A percentile compares a stretch with the other conserved stretches of the same genome.
These are phyloP conservation scores for Hanseniaspora nectarophila DNA, from an alignment of 805 yeast species.

Conservation along the genomic window DNA sequence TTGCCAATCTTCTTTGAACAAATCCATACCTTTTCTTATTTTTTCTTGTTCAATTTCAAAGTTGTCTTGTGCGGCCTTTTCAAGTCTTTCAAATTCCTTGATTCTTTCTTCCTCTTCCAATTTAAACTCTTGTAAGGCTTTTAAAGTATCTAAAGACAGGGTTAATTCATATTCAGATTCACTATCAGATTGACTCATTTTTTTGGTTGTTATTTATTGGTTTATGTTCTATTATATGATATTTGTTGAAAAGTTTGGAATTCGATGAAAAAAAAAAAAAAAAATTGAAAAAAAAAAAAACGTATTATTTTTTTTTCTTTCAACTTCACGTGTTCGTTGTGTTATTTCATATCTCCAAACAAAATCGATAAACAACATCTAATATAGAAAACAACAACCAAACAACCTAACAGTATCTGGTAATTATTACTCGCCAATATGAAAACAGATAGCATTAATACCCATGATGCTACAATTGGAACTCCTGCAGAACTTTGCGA, in stretches of 20 bases:
- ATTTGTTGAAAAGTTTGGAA: not conserved
- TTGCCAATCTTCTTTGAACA: constrained; percentile 87
- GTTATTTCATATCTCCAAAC: not conserved
- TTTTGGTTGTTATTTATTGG: not conserved
- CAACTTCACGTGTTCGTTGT: not conserved
- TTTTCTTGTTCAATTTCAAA: constrained; percentile 25
- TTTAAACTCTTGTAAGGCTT: constrained; percentile 51
- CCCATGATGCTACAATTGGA: not conserved
- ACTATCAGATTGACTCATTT: constrained; percentile 21
- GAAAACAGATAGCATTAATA: not conserved
- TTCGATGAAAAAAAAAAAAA: not conserved
- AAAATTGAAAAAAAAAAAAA: not conserved
- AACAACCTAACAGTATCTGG: no score
- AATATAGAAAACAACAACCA: no score
- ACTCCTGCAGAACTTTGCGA: constrained; percentile 27
- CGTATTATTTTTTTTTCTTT: no score
- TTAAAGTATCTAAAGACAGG: constrained; percentile 39
- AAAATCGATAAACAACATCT: not conserved
- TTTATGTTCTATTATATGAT: no score
- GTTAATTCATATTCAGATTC: constrained; percentile 19
- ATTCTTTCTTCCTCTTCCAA: constrained; percentile 48
- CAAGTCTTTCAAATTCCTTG: constrained; percentile 45
- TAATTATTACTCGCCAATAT: not conserved
- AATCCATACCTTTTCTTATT: constrained; percentile 45
- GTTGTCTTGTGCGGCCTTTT: constrained; percentile 44